phyloP scores from a whole-genome alignment of 2,329 filamentous ascomycete species.

The Ceratocystis cacaofunesta region DNA sequence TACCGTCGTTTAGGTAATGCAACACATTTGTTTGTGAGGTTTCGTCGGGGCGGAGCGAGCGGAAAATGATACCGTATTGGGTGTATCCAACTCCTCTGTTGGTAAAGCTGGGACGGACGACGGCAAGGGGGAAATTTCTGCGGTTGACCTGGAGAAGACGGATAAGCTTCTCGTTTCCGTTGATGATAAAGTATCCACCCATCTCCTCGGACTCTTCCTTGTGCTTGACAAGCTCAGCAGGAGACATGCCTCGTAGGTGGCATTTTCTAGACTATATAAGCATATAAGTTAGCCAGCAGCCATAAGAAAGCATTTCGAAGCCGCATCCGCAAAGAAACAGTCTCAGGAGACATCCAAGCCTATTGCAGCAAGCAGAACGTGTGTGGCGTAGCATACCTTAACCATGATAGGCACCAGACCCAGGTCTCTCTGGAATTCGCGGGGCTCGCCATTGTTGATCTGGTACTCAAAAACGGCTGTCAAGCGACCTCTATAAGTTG shows the following conservation, averaged over 20 bases:
- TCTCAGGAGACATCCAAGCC: no score
- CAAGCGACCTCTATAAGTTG: constrained; percentile 77
- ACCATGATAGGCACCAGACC: constrained; percentile 89
- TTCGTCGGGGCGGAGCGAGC: constrained; percentile 90
- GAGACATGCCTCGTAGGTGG: constrained; percentile 74
- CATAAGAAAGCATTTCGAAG: no score
- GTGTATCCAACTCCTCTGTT: constrained; percentile 81
- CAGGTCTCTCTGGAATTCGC: constrained; percentile 69
- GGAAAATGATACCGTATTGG: constrained; percentile 76
- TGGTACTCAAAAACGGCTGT: constrained; percentile 70
- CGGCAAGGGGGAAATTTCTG: constrained; percentile 90
- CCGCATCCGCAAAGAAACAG: no score
- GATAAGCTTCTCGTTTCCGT: constrained; percentile 93
- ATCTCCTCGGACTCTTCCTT: constrained; percentile 96
- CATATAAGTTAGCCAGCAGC: background rate
- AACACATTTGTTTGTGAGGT: constrained; percentile 95
- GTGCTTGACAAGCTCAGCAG: constrained; percentile 63
- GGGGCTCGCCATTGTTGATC: constrained; percentile 74
- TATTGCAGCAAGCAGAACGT: no score
- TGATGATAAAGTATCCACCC: constrained; percentile 93
- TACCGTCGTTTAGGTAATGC: constrained; percentile 90
- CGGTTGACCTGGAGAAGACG: constrained; percentile 80
- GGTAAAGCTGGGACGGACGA: constrained; percentile 76
- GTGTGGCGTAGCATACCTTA: constrained; percentile 41
- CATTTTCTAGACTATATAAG: constrained; percentile 69